Conservation (phyloP, 2,329 filamentous ascomycete species). For the Nemania bipapillata region DNA sequence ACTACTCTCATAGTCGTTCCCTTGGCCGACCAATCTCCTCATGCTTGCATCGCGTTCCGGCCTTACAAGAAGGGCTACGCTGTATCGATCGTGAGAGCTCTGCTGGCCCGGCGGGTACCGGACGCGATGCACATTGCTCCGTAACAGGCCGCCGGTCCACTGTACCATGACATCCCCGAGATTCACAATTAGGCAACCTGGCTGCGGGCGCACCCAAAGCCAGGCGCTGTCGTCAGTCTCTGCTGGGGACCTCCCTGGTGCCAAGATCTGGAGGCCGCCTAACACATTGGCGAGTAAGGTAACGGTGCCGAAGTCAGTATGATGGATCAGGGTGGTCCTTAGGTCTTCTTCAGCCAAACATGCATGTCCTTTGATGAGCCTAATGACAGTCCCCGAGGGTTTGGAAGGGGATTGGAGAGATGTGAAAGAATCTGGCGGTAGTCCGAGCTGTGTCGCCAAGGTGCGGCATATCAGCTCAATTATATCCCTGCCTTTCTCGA, state of each 20-base stretch:
- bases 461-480: no score
- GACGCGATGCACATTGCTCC: slow-evolving; percentile 47
- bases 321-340: not conserved
- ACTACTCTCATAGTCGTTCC: not conserved
- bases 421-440: no score
- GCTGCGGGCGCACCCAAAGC: slow-evolving; percentile 44
- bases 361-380: not conserved
- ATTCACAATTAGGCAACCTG: slow-evolving; percentile 46
- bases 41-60: slow-evolving; percentile 38
- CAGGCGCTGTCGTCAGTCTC: slow-evolving; percentile 19
- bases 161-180: slow-evolving; percentile 43
- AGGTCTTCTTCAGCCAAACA: not conserved
- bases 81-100: slow-evolving; percentile 42
- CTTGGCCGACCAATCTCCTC: slow-evolving; percentile 26
- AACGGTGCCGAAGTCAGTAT: not conserved
- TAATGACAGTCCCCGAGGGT: not conserved
- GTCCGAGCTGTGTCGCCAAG: no score
- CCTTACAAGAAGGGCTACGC: slow-evolving; percentile 29
- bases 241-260: not conserved
- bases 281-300: not conserved
- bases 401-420: no score
- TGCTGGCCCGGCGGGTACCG: slow-evolving; percentile 37
- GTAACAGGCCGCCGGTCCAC: slow-evolving; percentile 43
- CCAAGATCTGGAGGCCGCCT: not conserved
- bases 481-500: no score